Base-by-base conservation (phyloP, 768 basidiomycete genomes). In the Naganishia friedmannii region DNA sequence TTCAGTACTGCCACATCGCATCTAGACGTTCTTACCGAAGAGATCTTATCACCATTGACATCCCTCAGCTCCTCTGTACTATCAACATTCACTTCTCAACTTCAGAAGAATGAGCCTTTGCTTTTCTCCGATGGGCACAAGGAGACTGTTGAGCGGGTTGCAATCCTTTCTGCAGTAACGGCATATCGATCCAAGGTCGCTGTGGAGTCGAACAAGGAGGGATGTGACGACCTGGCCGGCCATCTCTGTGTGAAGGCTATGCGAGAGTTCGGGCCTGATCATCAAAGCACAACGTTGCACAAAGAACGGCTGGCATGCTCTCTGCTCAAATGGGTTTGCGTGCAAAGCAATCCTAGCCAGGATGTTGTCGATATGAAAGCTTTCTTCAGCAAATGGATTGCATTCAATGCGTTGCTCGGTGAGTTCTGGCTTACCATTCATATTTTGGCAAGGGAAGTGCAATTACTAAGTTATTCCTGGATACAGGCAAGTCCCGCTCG, bases 21-120 rank as follows among this genome's bases (percentile, higher is more conserved):
- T 2, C 29, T 29, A 5, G 37, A 42, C 29, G 15, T 15, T 4
- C 60, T 63, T 63, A 7, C n/a, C 9, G 39, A 39, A 17, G 42
- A 63, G 5, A 63, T 63, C 32, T 26, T n/a, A 9, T 17, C 39
- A 10, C 39, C 39, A 29, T 7, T 63, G 39, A 45, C 60, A 45
- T 29, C 60, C 10, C 60, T 63, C 23, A 63, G 60, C 29, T 42
- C 39, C 23, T 63, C 60, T 28, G 28, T 63, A n/a, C 39, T 63
- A 2, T 23, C 37, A 10, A 63, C 39, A 7, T 63, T 45, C 23
- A 63, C 60, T 23, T 45, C 28, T 15, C 60, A 63, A 26, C 39
- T 63, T 46, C 39, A 26, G 31, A 2, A 39, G 39, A 4, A 26
- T 28, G 42, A 45, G 3, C 39, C 8, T n/a, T 28, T 6, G 9